Percentiles rank a stretch among this genome's conserved stretches.
phyloP scores from a whole-genome alignment of 345 rosid genomes.

The Corchorus capsularis region DNA sequence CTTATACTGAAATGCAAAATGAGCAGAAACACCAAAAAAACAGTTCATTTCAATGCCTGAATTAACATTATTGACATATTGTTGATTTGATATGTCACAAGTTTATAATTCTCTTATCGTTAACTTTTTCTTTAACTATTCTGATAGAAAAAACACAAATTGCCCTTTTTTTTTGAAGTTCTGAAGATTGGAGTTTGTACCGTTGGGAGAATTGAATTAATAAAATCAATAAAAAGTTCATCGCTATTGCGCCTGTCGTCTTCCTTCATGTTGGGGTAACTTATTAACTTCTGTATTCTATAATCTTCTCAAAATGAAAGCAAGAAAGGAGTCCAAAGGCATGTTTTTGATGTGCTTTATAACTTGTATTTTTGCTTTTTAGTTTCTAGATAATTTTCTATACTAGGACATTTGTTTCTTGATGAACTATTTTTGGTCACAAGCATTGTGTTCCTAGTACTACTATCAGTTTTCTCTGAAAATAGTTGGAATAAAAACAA shows the following conservation, averaged over 20 bases:
- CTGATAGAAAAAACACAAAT: neutral
- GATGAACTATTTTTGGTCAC: neutral
- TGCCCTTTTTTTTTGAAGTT: neutral
- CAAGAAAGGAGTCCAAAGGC: neutral
- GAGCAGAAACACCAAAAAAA: neutral
- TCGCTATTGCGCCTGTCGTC: neutral
- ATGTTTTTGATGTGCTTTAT: neutral
- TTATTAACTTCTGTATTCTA: neutral
- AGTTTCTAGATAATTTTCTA: too few relatives aligned
- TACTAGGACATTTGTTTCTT: neutral
- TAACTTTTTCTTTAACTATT: neutral
- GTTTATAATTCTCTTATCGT: neutral
- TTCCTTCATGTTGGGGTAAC: neutral
- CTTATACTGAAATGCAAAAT: too few relatives aligned
- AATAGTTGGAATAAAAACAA: neutral
- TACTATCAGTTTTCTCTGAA: neutral
- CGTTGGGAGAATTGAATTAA: neutral
- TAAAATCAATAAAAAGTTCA: neutral
- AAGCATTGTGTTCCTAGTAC: neutral
- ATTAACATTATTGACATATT: neutral
- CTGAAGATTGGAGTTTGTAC: neutral
- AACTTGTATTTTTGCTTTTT: too few relatives aligned
- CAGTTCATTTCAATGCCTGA: neutral
- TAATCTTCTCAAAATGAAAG: neutral
- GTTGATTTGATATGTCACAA: too few relatives aligned